Evolutionary conservation across 352 stramenopile species (phyloP), one percentile per base, ranked within the genome.

Genomic region (Globisporangium acanthophoron): DNA sequence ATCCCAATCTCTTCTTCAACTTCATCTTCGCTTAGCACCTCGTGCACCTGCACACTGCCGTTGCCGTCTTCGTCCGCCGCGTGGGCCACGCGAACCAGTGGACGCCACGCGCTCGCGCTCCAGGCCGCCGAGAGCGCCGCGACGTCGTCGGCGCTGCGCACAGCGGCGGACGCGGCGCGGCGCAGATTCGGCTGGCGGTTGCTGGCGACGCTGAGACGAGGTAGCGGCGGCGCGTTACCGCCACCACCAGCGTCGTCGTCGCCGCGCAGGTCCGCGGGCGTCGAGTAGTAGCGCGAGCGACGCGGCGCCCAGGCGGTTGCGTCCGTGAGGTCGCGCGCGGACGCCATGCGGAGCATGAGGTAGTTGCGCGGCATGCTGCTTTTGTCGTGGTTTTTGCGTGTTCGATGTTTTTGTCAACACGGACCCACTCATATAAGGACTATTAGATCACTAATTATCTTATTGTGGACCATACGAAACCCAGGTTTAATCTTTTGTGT

Each of bases 321-420:
- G 39, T n/a, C 21, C 66, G 18, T 63, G 64, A 75, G 61, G n/a
- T 78, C 64, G 41, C 64, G 64, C 45, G 53, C 63, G 48, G 70
- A 79, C 31, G 70, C 70, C 70, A 79, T 79, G 47, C 64, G 64
- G 45, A 79, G 65, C 54, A 76, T 68, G 61, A 79, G 71, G 59
- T 79, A 79, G 50, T 66, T 61, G 54, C 76, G 70, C n/a, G 67
- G 72, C 70, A 79, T 79, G 24, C 21, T 50, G 43, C 15, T 18
- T 20, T 8, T 45, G 5, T 45, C 13, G 4, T 27, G 24, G 24
- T 27, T 27, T 27, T 27, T 27, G 24, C 24, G 24, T 27, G 24
- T 27, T 27, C 24, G 24, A 27, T 27, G 24, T 27, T 27, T 24
- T 27, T 27, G 24, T 27, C 24, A 27, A 27, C 24, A 27, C 24